A percentile compares a stretch with the other conserved stretches of the same genome.
Evolutionary conservation across 345 rosid genomes (phyloP).

Genomic region (Citropsis articulata): DNA sequence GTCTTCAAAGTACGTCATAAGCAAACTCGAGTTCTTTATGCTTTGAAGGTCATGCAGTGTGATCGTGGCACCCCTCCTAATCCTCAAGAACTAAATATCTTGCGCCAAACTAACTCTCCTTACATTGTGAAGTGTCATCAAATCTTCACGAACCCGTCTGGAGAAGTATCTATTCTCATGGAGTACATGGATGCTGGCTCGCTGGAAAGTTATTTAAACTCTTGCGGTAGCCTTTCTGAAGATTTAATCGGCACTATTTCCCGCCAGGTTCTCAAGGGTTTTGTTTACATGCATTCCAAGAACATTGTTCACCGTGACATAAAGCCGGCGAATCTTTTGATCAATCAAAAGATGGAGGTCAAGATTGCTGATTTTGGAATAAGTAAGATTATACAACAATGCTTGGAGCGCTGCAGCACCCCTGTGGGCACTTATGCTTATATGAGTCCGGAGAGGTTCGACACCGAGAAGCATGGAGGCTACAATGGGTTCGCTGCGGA

Average conservation of each 20-base stretch:
- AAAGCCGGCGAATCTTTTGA: too few relatives aligned
- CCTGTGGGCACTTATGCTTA: background rate
- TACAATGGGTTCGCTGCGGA: background rate
- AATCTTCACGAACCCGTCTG: too few relatives aligned
- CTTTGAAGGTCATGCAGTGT: background rate
- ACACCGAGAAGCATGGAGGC: background rate
- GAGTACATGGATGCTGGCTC: too few relatives aligned
- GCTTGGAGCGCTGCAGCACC: background rate
- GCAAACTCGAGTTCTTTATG: background rate
- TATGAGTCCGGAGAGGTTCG: background rate
- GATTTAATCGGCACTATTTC: too few relatives aligned
- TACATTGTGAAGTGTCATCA: background rate
- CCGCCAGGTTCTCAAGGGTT: too few relatives aligned
- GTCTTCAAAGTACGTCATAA: background rate
- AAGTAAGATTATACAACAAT: background rate
- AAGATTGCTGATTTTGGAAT: background rate
- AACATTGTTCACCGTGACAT: too few relatives aligned
- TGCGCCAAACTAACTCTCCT: background rate
- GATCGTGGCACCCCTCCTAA: background rate
- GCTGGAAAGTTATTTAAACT: too few relatives aligned
- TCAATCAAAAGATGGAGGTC: background rate
- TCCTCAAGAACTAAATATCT: background rate
- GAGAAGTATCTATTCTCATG: too few relatives aligned
- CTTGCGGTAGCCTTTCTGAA: too few relatives aligned
- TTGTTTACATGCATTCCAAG: too few relatives aligned